These are phyloP conservation scores for Pichia inconspicua DNA, from an alignment of 1,139 yeast species.

Conservation along the genomic window DNA sequence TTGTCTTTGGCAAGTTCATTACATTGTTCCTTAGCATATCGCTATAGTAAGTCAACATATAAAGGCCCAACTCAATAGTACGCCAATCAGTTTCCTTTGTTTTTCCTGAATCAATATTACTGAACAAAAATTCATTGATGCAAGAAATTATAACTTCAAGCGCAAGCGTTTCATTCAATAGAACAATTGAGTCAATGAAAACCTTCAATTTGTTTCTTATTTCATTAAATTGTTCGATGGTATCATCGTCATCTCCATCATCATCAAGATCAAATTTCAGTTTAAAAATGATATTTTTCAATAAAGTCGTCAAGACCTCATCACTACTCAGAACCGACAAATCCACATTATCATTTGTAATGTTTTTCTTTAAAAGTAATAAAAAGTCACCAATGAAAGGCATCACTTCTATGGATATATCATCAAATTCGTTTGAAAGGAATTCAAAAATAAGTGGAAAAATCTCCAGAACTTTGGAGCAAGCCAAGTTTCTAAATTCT, in stretches of 20 bases:
- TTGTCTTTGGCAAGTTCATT: constrained; percentile 57
- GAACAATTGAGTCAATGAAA: constrained; percentile 80
- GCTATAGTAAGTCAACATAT: constrained; percentile 67
- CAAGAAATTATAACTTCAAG: constrained; percentile 61
- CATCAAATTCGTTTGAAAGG: constrained; percentile 78
- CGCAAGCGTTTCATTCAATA: constrained; percentile 65
- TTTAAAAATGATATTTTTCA: constrained; percentile 65
- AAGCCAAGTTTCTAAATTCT: constrained; percentile 37
- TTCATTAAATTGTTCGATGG: constrained; percentile 71
- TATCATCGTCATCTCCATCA: constrained; percentile 63
- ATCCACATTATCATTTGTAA: constrained; percentile 29
- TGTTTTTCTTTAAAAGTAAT: constrained; percentile 57
- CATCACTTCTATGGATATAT: constrained; percentile 75
- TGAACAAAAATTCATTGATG: constrained; percentile 52
- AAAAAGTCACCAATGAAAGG: constrained; percentile 73
- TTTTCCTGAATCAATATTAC: constrained; percentile 14
- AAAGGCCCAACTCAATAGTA: constrained; percentile 77
- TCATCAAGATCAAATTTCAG: constrained; percentile 72
- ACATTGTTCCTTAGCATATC: constrained; percentile 73
- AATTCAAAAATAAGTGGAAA: constrained; percentile 71
- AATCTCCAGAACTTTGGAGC: constrained; percentile 44
- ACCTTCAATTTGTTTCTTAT: constrained; percentile 63
- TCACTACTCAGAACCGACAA: constrained; percentile 27
- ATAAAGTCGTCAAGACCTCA: constrained; percentile 53
- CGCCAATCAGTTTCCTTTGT: constrained; percentile 50